These are phyloP conservation scores for Nigrospora oryzae DNA, from an alignment of 2,329 filamentous ascomycete species.

Conservation along the genomic window DNA sequence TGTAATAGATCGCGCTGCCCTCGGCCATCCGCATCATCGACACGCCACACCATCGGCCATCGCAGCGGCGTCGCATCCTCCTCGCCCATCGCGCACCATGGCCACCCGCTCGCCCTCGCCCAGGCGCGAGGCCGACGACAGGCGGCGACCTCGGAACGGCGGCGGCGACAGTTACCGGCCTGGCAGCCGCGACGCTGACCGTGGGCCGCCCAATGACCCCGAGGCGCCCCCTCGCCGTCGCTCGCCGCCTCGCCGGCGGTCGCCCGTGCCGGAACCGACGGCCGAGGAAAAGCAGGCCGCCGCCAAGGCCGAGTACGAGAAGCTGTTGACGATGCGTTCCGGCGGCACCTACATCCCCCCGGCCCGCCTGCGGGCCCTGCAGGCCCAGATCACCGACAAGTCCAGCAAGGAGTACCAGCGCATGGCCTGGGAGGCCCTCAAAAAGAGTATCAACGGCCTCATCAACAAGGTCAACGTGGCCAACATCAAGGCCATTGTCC, in stretches of 20 bases:
- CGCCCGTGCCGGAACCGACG: constrained; percentile 32
- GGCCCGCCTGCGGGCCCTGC: constrained; percentile 78
- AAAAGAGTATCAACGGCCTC: constrained; percentile 96
- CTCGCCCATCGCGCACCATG: not conserved
- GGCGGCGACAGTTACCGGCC: constrained; percentile 43
- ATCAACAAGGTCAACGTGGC: constrained; percentile 99
- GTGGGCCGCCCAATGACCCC: not conserved
- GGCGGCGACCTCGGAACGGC: constrained; percentile 29
- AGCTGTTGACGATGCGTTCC: constrained; percentile 83
- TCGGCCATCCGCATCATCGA: no score
- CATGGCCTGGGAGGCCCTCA: constrained; percentile 97
- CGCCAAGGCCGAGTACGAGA: constrained; percentile 89
- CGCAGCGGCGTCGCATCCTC: no score
- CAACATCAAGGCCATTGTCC: constrained; percentile 96
- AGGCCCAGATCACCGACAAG: constrained; percentile 96
- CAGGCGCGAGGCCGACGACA: constrained; percentile 19
- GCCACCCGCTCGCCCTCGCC: constrained; percentile 15
- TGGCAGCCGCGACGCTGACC: constrained; percentile 13
- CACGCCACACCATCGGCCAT: no score
- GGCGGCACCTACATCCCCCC: constrained; percentile 96
- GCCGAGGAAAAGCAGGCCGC: constrained; percentile 82
- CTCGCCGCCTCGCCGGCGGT: constrained; percentile 8
- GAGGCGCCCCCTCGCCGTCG: constrained; percentile 3
- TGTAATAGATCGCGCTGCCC: no score
- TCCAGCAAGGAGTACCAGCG: constrained; percentile 94